Conservation (phyloP, 306 rosid genomes). For the Cucurbita maxima region DNA sequence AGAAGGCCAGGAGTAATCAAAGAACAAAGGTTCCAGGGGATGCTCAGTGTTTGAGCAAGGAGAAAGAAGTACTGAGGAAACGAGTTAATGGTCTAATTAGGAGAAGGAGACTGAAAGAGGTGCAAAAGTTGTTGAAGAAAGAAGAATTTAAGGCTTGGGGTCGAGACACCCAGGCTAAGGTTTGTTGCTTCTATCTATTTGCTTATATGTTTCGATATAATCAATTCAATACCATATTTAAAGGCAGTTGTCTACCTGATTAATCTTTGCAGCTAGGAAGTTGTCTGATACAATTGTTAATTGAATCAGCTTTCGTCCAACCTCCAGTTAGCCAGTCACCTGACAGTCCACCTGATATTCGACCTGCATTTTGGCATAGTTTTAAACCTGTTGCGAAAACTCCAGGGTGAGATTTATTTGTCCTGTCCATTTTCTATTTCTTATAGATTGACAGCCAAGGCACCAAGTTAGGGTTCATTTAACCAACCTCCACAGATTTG, state of each 20-base stretch:
- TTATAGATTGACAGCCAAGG: background rate
- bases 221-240: background rate
- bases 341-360: conserved; percentile 62
- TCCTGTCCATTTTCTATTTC: background rate
- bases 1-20: conserved; percentile 35
- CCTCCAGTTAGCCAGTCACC: conserved; percentile 54
- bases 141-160: conserved; percentile 59
- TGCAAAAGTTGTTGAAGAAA: conserved; percentile 40
- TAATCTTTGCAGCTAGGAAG: conserved; percentile 62
- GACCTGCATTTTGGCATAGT: conserved; percentile 74
- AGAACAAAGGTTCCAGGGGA: conserved; percentile 22
- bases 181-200: conserved; percentile 8
- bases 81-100: conserved; percentile 45
- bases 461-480: background rate
- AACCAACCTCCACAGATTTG: background rate
- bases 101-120: conserved; percentile 36
- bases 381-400: conserved; percentile 35
- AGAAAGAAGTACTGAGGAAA: conserved; percentile 44
- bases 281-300: conserved; percentile 54
- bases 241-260: conserved; percentile 6
- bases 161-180: conserved; percentile 73
- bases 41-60: conserved; percentile 25
- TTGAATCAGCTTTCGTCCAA: conserved; percentile 59
- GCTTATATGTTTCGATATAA: background rate
- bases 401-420: conserved; percentile 35